Percentiles rank a stretch among this genome's conserved stretches.
phyloP scores from a whole-genome alignment of 495 filamentous ascomycete species.

The Penicillium steckii region DNA sequence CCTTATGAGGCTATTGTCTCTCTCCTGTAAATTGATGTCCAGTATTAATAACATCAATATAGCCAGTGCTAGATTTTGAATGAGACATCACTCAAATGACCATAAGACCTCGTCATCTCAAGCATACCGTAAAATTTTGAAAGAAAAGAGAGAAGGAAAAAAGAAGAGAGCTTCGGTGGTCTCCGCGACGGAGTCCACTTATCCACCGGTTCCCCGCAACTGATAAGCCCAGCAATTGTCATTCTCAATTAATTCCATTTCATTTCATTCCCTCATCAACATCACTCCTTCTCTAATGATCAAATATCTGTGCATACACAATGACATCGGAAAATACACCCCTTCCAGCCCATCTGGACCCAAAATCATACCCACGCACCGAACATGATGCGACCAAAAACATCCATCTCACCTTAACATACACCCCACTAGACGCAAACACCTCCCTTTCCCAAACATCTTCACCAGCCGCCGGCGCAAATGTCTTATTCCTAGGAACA shows the following conservation, averaged over 20 bases:
- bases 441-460: slow-evolving; percentile 64
- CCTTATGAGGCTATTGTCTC: slow-evolving; percentile 42
- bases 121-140: background rate
- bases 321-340: slow-evolving; percentile 18
- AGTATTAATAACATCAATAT: too few relatives aligned
- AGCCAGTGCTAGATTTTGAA: background rate
- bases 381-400: slow-evolving; percentile 24
- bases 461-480: slow-evolving; percentile 80
- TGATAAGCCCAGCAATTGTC: slow-evolving; percentile 13
- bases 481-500: slow-evolving; percentile 85
- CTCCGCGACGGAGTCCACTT: slow-evolving; percentile 21
- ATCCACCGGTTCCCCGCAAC: slow-evolving; percentile 25
- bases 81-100: background rate
- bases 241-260: background rate
- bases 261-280: background rate
- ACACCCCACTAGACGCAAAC: slow-evolving; percentile 57
- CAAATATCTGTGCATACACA: slow-evolving; percentile 4
- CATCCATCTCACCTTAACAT: slow-evolving; percentile 54
- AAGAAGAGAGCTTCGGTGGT: slow-evolving; percentile 7
- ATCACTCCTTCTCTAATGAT: too few relatives aligned
- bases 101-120: background rate
- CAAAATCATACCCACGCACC: slow-evolving; percentile 42
- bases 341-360: slow-evolving; percentile 36
- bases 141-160: background rate
- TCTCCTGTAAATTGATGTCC: slow-evolving; percentile 16